These are phyloP conservation scores for Adansonia rubrostipa DNA, from an alignment of 441 rosid genomes.

Conservation along the genomic window DNA sequence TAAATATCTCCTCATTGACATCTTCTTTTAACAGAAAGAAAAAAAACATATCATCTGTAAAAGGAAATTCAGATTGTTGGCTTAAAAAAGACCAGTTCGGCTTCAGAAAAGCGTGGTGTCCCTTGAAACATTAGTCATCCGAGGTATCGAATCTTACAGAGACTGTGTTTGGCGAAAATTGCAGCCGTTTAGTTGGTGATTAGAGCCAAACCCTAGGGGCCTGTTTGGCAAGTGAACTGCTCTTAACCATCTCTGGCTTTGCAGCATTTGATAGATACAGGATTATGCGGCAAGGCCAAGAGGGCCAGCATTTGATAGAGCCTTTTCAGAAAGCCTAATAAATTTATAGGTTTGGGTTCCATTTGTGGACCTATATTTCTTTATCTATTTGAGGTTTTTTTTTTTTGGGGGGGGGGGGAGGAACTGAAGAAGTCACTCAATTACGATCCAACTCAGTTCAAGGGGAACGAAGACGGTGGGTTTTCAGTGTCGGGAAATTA, in stretches of 20 bases:
- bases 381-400: neutral
- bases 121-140: neutral
- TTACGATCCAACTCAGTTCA: slow-evolving; percentile 65
- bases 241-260: neutral
- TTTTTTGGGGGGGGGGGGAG: neutral
- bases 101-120: neutral
- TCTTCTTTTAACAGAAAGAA: no score
- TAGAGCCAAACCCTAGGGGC: slow-evolving; percentile 2
- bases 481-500: slow-evolving; percentile 73
- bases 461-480: slow-evolving; percentile 69
- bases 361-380: neutral
- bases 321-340: neutral
- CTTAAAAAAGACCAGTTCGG: neutral
- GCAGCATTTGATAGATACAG: neutral
- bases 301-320: neutral
- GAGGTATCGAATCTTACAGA: neutral
- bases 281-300: neutral
- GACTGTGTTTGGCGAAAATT: neutral
- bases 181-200: neutral
- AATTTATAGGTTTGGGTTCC: neutral
- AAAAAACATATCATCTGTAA: slow-evolving; percentile 51
- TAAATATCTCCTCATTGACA: slow-evolving; percentile 52
- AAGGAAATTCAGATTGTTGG: neutral
- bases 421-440: slow-evolving; percentile 49
- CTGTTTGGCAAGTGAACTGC: neutral